Percentiles rank a stretch among this genome's conserved stretches.
phyloP scores from a whole-genome alignment of 768 basidiomycete genomes.

The Leccinum pellstonianum region DNA sequence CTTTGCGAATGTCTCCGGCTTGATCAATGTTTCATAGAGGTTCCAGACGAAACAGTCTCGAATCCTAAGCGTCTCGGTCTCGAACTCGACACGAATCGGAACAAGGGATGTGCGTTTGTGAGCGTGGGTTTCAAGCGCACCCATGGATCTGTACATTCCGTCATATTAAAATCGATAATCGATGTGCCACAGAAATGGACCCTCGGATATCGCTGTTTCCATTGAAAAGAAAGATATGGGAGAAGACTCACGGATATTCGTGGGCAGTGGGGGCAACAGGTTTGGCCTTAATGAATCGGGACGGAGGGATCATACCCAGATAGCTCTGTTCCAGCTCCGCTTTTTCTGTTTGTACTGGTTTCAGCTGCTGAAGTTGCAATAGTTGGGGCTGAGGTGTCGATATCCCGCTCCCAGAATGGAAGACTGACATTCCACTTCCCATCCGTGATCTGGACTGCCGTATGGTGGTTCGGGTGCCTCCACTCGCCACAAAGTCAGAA shows the following conservation, averaged over 20 bases:
- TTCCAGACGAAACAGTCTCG: slow-evolving; percentile 98
- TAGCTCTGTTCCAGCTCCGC: slow-evolving; percentile 85
- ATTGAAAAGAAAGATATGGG: slow-evolving; percentile 3
- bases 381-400: slow-evolving; percentile 34
- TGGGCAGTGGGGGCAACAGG: slow-evolving; percentile 60
- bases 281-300: slow-evolving; percentile 68
- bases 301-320: slow-evolving; percentile 81
- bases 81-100: slow-evolving; percentile 94
- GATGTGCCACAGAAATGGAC: slow-evolving; percentile 20
- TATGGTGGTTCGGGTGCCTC: slow-evolving; percentile 58
- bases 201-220: slow-evolving; percentile 7
- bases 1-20: slow-evolving; percentile 80
- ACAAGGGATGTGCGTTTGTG: slow-evolving; percentile 57
- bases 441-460: slow-evolving; percentile 45
- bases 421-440: slow-evolving; percentile 51
- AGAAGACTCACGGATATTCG: slow-evolving; percentile 66
- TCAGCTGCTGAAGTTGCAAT: slow-evolving; percentile 14
- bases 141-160: slow-evolving; percentile 50
- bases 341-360: slow-evolving; percentile 38
- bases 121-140: slow-evolving; percentile 65
- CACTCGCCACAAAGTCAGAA: slow-evolving; percentile 74
- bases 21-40: slow-evolving; percentile 80
- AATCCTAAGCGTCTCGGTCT: slow-evolving; percentile 87
- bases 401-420: slow-evolving; percentile 50
- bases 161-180: slow-evolving; percentile 19